Percentiles rank a stretch among this genome's conserved stretches.
Evolutionary conservation across 108 stramenopile genomes (phyloP).

Genomic region (Thalassiosira profunda): DNA sequence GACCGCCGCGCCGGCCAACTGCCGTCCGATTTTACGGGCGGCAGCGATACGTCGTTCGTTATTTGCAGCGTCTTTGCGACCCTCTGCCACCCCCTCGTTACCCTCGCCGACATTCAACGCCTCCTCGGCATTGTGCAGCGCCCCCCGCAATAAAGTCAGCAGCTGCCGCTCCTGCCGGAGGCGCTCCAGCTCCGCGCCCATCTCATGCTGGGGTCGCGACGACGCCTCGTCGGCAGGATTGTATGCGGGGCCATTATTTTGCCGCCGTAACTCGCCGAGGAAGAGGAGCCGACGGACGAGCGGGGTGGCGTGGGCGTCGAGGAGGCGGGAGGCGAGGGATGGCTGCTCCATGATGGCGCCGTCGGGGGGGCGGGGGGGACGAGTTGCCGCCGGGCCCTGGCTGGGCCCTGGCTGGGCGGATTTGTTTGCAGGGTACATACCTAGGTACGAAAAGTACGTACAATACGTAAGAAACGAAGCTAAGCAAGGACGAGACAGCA

Average conservation of each 20-base stretch:
- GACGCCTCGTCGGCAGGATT: no score
- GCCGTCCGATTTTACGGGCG: neutral
- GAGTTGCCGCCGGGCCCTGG: no score
- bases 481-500: no score
- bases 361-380: no score
- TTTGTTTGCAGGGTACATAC: no score
- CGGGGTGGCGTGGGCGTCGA: slow-evolving; percentile 8
- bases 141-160: neutral
- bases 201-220: neutral
- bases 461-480: no score
- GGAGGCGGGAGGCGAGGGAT: slow-evolving; percentile 1
- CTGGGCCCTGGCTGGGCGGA: no score
- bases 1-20: slow-evolving; percentile 6
- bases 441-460: no score
- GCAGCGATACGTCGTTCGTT: no score
- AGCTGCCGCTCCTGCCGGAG: slow-evolving; percentile 1
- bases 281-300: slow-evolving; percentile 1
- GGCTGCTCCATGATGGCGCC: slow-evolving; percentile 4
- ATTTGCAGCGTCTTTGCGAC: neutral
- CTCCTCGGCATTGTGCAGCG: neutral
- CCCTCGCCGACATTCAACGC: neutral
- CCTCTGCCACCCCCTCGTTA: neutral
- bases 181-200: neutral
- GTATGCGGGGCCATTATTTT: no score
- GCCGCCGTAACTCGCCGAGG: neutral